Conservation (phyloP, 768 basidiomycete species). For the Phaeotremella fagi region DNA sequence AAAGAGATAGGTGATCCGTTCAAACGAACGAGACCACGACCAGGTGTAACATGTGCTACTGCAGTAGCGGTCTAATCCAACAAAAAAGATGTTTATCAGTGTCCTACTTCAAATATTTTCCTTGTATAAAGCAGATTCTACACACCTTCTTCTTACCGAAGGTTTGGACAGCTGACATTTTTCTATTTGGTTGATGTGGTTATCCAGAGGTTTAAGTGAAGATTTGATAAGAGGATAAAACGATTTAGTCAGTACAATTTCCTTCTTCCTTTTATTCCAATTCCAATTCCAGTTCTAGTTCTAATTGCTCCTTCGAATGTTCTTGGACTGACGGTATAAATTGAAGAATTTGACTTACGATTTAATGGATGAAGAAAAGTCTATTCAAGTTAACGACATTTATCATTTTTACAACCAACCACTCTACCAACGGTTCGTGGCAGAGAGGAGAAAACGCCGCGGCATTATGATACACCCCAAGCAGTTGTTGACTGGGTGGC, state of each 20-base stretch:
- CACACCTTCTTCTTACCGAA: constrained; percentile 99
- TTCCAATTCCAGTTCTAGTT: too few species aligned
- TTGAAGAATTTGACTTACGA: constrained; percentile 9
- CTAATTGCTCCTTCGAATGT: too few species aligned
- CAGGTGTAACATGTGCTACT: constrained; percentile 93
- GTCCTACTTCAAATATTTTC: not conserved
- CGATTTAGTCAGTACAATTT: not conserved
- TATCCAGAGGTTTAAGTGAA: too few species aligned
- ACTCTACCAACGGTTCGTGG: not conserved
- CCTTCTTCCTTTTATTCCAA: too few species aligned
- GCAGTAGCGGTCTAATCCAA: constrained; percentile 82
- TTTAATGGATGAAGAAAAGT: constrained; percentile 3
- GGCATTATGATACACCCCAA: not conserved
- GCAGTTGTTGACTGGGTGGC: too few species aligned
- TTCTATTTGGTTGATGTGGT: constrained; percentile 11
- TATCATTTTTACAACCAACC: too few species aligned
- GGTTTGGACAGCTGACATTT: constrained; percentile 77
- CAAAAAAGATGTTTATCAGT: not conserved
- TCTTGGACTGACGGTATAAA: not conserved
- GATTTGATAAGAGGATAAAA: not conserved
- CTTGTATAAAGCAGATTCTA: not conserved
- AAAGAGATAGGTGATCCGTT: constrained; percentile 96
- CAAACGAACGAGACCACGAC: constrained; percentile 91
- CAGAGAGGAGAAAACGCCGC: not conserved
- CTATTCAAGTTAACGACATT: too few species aligned